These are phyloP conservation scores for Podospora fimiseda DNA, from an alignment of 495 filamentous ascomycete genomes.

Conservation along the genomic window DNA sequence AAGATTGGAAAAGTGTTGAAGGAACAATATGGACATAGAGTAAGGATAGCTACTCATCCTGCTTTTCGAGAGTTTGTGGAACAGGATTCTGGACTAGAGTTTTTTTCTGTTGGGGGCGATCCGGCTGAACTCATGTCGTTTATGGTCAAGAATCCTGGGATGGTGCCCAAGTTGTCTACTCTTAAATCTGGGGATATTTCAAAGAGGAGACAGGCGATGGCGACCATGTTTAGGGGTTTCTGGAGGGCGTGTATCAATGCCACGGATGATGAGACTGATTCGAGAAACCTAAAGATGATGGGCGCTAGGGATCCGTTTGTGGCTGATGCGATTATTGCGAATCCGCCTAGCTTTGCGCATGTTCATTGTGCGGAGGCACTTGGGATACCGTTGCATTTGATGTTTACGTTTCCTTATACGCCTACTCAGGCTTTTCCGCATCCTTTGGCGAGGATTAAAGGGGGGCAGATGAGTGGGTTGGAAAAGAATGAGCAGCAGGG, in stretches of 20 bases:
- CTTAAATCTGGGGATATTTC: constrained; percentile 63
- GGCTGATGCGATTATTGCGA: constrained; percentile 77
- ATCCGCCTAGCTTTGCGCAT: constrained; percentile 77
- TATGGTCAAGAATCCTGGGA: constrained; percentile 79
- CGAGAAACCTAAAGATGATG: constrained; percentile 50
- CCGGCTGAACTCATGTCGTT: constrained; percentile 77
- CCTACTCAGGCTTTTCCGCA: constrained; percentile 66
- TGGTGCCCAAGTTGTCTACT: constrained; percentile 64
- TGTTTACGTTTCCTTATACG: constrained; percentile 78
- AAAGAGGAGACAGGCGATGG: constrained; percentile 59
- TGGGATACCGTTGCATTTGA: constrained; percentile 70
- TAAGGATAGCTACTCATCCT: constrained; percentile 70
- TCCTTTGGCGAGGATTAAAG: constrained; percentile 66
- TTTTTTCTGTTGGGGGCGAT: constrained; percentile 74
- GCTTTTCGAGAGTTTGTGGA: constrained; percentile 63
- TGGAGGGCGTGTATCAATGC: constrained; percentile 70
- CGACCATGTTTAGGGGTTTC: constrained; percentile 66
- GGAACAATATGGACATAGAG: constrained; percentile 60
- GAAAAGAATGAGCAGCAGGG: constrained; percentile 53
- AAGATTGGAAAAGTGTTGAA: constrained; percentile 59
- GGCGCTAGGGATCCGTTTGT: constrained; percentile 56
- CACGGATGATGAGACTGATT: constrained; percentile 51
- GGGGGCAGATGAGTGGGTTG: no score
- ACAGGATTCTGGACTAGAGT: constrained; percentile 62
- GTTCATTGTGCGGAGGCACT: constrained; percentile 76